phyloP scores from a whole-genome alignment of 2,329 filamentous ascomycete genomes.

The Leptographium flavum region DNA sequence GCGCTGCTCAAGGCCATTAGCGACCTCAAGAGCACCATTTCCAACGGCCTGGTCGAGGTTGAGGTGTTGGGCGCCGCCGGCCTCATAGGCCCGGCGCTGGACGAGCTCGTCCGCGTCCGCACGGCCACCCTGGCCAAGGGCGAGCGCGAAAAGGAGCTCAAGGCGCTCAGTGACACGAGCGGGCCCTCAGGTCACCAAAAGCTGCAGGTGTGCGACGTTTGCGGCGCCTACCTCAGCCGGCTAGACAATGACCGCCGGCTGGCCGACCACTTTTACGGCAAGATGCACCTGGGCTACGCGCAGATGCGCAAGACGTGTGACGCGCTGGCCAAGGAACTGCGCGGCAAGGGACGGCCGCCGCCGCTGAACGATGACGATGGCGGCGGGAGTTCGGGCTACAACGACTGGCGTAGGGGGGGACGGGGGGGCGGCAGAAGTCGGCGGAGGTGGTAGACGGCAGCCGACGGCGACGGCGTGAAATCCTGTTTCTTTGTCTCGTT shows the following conservation, averaged over 20 bases:
- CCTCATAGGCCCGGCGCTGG: slow-evolving; percentile 66
- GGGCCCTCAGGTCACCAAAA: slow-evolving; percentile 95
- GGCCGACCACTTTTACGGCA: slow-evolving; percentile 96
- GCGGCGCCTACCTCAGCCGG: slow-evolving; percentile 81
- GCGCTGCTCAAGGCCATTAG: slow-evolving; percentile 73
- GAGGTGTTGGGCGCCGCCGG: slow-evolving; percentile 71
- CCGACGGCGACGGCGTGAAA: no score
- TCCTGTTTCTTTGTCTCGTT: not conserved
- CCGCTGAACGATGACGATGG: slow-evolving; percentile 28
- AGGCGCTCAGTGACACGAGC: slow-evolving; percentile 78
- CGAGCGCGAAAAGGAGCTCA: slow-evolving; percentile 76
- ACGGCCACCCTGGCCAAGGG: slow-evolving; percentile 69
- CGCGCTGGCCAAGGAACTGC: slow-evolving; percentile 73
- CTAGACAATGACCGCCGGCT: slow-evolving; percentile 88
- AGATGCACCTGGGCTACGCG: slow-evolving; percentile 97
- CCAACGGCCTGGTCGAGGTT: slow-evolving; percentile 72
- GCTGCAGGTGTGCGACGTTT: slow-evolving; percentile 95
- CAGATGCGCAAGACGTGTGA: slow-evolving; percentile 95
- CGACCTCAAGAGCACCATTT: slow-evolving; percentile 65
- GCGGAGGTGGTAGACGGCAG: no score
- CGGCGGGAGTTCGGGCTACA: slow-evolving; percentile 21
- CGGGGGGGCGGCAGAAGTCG: slow-evolving; percentile 39
- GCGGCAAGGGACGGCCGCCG: slow-evolving; percentile 28
- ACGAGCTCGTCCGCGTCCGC: slow-evolving; percentile 77
- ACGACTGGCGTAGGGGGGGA: slow-evolving; percentile 27